phyloP scores from a whole-genome alignment of 2,329 filamentous ascomycete genomes.

The Diplodia sapinea region DNA sequence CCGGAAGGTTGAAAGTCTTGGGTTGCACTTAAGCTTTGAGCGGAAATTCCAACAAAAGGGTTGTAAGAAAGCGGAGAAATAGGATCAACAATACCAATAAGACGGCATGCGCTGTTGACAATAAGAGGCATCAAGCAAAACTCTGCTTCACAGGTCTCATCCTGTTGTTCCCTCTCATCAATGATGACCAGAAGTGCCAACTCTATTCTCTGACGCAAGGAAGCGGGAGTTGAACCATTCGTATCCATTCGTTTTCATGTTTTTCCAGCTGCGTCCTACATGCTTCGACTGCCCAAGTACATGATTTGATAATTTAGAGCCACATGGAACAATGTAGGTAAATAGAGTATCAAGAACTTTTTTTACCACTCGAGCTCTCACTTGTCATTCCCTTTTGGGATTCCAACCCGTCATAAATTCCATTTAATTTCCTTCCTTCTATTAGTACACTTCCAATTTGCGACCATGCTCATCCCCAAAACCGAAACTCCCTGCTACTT shows the following conservation, averaged over 20 bases:
- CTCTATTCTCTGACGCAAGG: too few relatives aligned
- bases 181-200: not conserved
- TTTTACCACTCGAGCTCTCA: too few relatives aligned
- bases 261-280: too few relatives aligned
- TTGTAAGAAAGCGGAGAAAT: not conserved
- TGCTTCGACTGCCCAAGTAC: too few relatives aligned
- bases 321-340: too few relatives aligned
- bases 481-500: not conserved
- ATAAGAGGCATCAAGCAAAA: not conserved
- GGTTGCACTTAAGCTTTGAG: not conserved
- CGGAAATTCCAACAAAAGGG: not conserved
- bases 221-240: too few relatives aligned
- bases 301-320: too few relatives aligned
- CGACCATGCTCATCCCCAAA: not conserved
- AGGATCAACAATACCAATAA: not conserved
- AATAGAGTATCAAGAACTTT: too few relatives aligned
- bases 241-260: too few relatives aligned
- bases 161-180: not conserved
- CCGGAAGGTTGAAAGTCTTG: not conserved
- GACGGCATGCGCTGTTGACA: not conserved
- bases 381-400: too few relatives aligned
- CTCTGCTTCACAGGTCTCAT: not conserved
- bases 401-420: not conserved
- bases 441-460: not conserved
- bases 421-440: not conserved